A percentile compares a stretch with the other conserved stretches of the same genome.
Conservation (phyloP, 2,329 filamentous ascomycete genomes). For the Colletotrichum sp. region DNA sequence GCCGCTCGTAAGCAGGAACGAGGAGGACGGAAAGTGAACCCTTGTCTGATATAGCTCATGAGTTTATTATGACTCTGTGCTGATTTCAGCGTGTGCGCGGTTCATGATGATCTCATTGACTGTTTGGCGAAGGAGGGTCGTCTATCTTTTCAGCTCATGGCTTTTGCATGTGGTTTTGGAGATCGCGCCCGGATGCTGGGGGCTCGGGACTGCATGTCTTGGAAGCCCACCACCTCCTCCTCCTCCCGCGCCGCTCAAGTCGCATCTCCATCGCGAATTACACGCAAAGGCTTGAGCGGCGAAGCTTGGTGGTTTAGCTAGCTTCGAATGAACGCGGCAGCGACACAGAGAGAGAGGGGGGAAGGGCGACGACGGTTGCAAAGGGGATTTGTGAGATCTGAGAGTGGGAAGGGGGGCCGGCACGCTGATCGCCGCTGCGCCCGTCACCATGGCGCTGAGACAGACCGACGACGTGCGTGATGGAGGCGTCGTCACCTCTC, state of each 20-base stretch:
- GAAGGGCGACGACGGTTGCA: background rate
- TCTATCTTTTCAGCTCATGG: background rate
- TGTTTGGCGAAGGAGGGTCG: background rate
- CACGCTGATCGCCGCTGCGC: conserved; percentile 1
- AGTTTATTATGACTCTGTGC: background rate
- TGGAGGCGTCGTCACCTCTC: background rate
- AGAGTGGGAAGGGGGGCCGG: background rate
- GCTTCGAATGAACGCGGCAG: background rate
- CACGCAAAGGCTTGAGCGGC: background rate
- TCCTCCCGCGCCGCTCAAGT: background rate
- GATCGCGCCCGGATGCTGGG: background rate
- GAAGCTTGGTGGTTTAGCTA: background rate
- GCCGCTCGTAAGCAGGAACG: background rate
- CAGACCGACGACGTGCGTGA: background rate
- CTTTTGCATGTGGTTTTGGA: background rate
- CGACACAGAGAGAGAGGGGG: background rate
- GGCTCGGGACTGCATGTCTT: background rate
- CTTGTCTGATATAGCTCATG: background rate
- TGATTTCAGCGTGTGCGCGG: background rate
- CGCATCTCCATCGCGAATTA: background rate
- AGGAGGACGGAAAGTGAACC: background rate
- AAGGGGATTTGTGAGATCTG: background rate
- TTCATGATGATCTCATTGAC: background rate
- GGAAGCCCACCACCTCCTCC: background rate
- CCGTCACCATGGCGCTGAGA: conserved; percentile 6